These are phyloP conservation scores for Kokia cookei DNA, from an alignment of 441 rosid species.

Conservation along the genomic window DNA sequence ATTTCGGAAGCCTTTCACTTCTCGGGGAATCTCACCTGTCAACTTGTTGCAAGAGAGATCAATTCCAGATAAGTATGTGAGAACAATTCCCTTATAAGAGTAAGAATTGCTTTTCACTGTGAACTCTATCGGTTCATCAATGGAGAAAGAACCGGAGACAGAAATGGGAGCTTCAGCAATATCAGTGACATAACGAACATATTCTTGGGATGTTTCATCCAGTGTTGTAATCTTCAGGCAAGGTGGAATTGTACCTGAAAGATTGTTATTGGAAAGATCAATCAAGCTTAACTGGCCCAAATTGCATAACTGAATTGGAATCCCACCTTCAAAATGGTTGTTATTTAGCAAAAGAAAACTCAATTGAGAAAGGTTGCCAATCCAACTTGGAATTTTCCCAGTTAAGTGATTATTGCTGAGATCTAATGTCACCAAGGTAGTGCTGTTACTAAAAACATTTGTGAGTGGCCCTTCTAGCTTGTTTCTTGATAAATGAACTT, in stretches of 20 bases:
- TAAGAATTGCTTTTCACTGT: slow-evolving; percentile 1
- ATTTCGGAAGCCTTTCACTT: slow-evolving; percentile 1
- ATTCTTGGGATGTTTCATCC: background rate
- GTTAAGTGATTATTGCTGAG: slow-evolving; percentile 9
- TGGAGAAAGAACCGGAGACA: background rate
- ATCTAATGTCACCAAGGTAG: slow-evolving; percentile 3
- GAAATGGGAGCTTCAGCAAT: background rate
- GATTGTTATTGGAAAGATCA: background rate
- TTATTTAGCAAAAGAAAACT: background rate
- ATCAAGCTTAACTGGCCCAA: background rate
- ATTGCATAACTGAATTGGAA: background rate
- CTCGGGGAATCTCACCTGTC: slow-evolving; percentile 15
- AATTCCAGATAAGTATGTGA: slow-evolving; percentile 5
- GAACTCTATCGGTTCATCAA: background rate
- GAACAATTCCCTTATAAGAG: background rate
- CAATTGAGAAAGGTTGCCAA: slow-evolving; percentile 1
- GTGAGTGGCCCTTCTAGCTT: slow-evolving; percentile 9
- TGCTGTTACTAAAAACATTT: background rate
- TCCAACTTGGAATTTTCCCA: slow-evolving; percentile 12
- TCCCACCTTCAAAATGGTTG: background rate
- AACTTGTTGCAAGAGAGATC: slow-evolving; percentile 24
- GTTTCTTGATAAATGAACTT: slow-evolving; percentile 15
- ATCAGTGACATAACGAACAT: background rate
- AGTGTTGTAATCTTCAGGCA: background rate
- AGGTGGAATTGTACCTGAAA: background rate